Percentiles rank a stretch among this genome's conserved stretches.
Evolutionary conservation across 2,329 filamentous ascomycete species (phyloP).

Genomic region (Ophiosphaerella herpotricha): DNA sequence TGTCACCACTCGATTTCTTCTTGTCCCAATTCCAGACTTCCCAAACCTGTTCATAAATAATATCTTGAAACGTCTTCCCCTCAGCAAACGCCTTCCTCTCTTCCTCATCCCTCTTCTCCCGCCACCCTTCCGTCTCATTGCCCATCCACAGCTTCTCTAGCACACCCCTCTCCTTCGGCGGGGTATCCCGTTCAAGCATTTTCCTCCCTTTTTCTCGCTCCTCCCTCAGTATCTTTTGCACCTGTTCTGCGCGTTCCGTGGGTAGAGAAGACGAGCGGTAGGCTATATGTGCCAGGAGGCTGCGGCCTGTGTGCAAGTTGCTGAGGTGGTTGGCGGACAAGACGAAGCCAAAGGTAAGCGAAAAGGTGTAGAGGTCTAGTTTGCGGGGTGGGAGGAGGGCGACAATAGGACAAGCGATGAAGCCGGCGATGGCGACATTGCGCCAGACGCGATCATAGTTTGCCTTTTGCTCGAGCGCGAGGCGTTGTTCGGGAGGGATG

Average conservation of each 20-base stretch:
- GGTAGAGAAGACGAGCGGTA: conserved; percentile 30
- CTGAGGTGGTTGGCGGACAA: conserved; percentile 57
- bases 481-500: conserved; percentile 40
- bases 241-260: conserved; percentile 44
- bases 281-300: conserved; percentile 41
- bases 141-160: conserved; percentile 47
- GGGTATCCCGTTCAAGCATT: conserved; percentile 37
- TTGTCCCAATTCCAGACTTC: conserved; percentile 54
- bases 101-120: conserved; percentile 50
- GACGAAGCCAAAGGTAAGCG: conserved; percentile 55
- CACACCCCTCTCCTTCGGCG: conserved; percentile 29
- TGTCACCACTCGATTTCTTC: conserved; percentile 30
- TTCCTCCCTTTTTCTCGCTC: conserved; percentile 39
- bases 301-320: conserved; percentile 47
- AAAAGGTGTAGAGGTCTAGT: conserved; percentile 64
- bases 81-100: conserved; percentile 48
- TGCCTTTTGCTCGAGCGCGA: conserved; percentile 38
- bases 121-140: conserved; percentile 52
- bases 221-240: conserved; percentile 45
- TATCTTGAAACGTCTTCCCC: conserved; percentile 48
- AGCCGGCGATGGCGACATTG: conserved; percentile 54
- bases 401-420: conserved; percentile 60
- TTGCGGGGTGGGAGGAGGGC: conserved; percentile 64
- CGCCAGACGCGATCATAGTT: conserved; percentile 42
- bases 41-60: conserved; percentile 54